phyloP scores from a whole-genome alignment of 257 asterid genomes.

The Anisodus acutangulus region DNA sequence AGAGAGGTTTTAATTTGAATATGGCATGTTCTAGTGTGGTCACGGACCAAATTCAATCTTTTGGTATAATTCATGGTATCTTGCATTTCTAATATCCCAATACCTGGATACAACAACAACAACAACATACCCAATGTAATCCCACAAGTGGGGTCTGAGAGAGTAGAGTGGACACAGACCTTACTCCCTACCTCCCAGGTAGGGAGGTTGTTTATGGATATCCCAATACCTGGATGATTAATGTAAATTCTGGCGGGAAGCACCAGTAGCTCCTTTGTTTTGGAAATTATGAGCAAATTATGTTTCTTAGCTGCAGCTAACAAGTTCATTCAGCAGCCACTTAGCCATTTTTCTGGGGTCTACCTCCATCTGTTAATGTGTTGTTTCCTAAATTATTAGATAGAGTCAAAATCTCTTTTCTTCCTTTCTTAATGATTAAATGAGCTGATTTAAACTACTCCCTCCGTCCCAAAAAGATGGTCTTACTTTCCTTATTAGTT shows the following conservation, averaged over 20 bases:
- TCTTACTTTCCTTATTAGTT: too few relatives aligned
- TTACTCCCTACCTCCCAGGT: too few relatives aligned
- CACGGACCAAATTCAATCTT: background rate
- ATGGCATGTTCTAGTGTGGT: slow-evolving; percentile 3
- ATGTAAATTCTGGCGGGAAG: background rate
- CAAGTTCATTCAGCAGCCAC: slow-evolving; percentile 15
- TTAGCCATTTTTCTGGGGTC: background rate
- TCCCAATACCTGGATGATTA: slow-evolving; percentile 1
- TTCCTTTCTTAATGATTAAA: background rate
- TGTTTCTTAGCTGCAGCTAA: background rate
- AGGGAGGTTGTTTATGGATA: background rate
- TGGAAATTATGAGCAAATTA: background rate
- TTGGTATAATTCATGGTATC: background rate
- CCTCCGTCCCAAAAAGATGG: too few relatives aligned
- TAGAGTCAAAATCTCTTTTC: background rate
- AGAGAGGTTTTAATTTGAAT: background rate
- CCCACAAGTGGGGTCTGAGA: too few relatives aligned
- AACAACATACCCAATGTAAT: too few relatives aligned
- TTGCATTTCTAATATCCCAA: background rate
- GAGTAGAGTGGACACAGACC: too few relatives aligned
- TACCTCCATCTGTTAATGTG: background rate
- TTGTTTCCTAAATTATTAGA: background rate
- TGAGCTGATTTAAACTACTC: background rate
- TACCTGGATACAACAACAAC: background rate
- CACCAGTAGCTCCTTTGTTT: background rate